Base-by-base conservation (phyloP, 1,284 basidiomycete genomes). In the Coniferiporia weirii region DNA sequence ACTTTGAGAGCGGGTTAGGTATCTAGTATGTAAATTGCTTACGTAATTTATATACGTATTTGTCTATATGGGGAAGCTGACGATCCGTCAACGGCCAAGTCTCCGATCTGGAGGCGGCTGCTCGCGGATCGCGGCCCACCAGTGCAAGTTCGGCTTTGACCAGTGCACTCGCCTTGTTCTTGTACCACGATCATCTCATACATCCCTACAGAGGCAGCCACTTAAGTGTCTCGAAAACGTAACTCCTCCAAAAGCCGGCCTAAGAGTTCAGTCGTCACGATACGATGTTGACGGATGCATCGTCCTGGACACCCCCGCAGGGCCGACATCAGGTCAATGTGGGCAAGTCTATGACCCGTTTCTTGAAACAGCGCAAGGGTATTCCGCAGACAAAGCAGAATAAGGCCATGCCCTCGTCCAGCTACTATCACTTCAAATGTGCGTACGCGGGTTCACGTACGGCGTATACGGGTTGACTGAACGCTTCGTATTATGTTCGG, bases 351-450 rank as follows among this genome's bases (percentile, higher is more conserved):
- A 75, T 89, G 46, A 71, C 70, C 5, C 75, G 80, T 56, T 77
- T 82, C 6, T 73, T 87, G 63, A 87, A 82, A 68, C 81, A 82
- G 20, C 80, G 85, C 64, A 83, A 79, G 65, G 78, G 78, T 45
- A 68, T 66, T 5, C 52, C 32, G 47, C 61, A 52, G 22, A 49
- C 54, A 47, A 61, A 48, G 54, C 56, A 52, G 54, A 56, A 36
- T 20, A 62, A 63, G 47, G 38, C 40, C n/a, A 69, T 81, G 48
- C 82, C 81, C 34, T 79, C 82, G 65, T 77, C 79, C 51, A 85
- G 88, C 64, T 87, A 86, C 69, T 87, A 85, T 67, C 82, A 85
- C 27, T 80, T 90, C 64, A 77, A 84, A 64, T 90, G 88, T 89
- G 65, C 66, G 83, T 78, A 36, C 27, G 38, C 27, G 38, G 22